Conservation (phyloP, 31 red algal genomes). For the Endocladia muricata region DNA sequence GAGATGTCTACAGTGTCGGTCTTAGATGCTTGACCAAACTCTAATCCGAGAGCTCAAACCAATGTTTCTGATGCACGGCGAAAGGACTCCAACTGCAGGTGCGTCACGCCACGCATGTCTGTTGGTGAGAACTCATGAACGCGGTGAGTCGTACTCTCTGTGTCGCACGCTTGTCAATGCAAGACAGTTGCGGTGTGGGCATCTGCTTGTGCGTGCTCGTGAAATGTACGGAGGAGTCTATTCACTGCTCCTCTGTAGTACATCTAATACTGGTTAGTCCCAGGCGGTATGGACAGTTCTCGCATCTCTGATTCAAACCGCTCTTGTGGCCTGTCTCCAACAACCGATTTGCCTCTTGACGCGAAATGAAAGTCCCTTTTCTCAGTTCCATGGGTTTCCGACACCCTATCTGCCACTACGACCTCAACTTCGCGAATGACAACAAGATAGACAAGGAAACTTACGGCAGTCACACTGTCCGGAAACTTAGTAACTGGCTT, state of each 20-base stretch:
- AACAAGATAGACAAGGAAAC: neutral
- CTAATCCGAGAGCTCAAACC: neutral
- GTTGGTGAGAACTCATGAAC: neutral
- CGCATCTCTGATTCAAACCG: neutral
- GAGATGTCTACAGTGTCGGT: neutral
- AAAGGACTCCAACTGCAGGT: neutral
- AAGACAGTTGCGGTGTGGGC: neutral
- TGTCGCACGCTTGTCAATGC: neutral
- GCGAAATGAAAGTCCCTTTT: neutral
- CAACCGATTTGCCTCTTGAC: too few relatives aligned
- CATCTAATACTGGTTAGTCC: neutral
- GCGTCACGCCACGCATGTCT: neutral
- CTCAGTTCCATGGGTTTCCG: neutral
- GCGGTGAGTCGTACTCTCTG: neutral
- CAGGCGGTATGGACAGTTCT: neutral
- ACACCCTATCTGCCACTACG: neutral
- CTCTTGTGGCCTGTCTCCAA: neutral
- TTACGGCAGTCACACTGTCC: neutral
- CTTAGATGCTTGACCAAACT: neutral
- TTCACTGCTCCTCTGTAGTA: neutral
- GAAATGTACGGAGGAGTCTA: neutral
- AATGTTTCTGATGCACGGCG: neutral
- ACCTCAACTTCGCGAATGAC: neutral
- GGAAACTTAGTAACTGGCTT: neutral
- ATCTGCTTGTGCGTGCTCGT: neutral